phyloP scores from a whole-genome alignment of 495 filamentous ascomycete genomes.

The Aspergillus asperescens region DNA sequence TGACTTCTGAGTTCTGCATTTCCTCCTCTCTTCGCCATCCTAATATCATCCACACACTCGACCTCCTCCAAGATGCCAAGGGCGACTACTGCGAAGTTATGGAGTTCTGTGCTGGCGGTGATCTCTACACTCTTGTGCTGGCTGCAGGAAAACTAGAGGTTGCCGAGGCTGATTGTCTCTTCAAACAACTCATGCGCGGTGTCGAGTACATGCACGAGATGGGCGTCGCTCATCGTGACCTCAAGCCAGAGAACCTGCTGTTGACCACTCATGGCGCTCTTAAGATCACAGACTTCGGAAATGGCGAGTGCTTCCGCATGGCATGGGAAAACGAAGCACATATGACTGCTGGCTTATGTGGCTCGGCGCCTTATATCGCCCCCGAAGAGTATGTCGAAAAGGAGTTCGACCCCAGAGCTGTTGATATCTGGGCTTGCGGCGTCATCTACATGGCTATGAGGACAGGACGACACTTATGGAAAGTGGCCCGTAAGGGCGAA shows the following conservation, averaged over 20 bases:
- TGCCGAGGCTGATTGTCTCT: constrained; percentile 92
- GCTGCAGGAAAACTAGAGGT: constrained; percentile 91
- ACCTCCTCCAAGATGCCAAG: constrained; percentile 91
- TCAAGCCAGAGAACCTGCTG: constrained; percentile 96
- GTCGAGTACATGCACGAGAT: constrained; percentile 99
- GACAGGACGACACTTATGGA: constrained; percentile 92
- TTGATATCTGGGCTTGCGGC: constrained; percentile 96
- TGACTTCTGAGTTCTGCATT: constrained; percentile 99
- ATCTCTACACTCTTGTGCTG: constrained; percentile 92
- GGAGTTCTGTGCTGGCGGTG: constrained; percentile 97
- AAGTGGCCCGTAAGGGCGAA: constrained; percentile 89
- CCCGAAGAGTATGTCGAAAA: constrained; percentile 92
- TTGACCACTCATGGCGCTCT: constrained; percentile 89
- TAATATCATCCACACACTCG: constrained; percentile 97
- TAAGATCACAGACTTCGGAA: constrained; percentile 99
- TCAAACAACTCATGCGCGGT: constrained; percentile 99
- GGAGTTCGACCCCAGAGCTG: constrained; percentile 94
- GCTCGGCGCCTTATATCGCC: constrained; percentile 94
- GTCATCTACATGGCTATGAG: constrained; percentile 99
- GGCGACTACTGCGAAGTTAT: constrained; percentile 99
- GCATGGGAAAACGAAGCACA: constrained; percentile 98
- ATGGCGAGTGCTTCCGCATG: constrained; percentile 99
- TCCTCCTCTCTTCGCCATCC: constrained; percentile 94
- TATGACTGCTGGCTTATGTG: constrained; percentile 95
- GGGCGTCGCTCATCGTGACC: constrained; percentile 94